Base-by-base conservation (phyloP, 352 stramenopile species). In the Globisporangium paddicum region DNA sequence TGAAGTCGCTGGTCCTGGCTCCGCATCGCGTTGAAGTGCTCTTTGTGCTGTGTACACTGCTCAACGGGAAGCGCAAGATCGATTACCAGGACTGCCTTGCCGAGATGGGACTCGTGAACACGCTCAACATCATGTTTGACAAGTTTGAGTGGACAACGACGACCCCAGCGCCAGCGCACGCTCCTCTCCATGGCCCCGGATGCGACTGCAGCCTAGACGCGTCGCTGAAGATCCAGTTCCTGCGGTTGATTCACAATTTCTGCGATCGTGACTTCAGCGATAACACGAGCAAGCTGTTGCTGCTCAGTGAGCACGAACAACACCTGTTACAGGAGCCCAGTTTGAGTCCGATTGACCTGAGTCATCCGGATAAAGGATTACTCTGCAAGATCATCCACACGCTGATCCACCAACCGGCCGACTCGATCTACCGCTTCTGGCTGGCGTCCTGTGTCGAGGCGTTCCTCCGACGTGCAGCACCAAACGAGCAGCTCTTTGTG, bases 391-490 rank as follows among this genome's bases (percentile, higher is more conserved):
- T 96, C 50, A 90, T 98, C 45, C 47, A 82, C 13, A 87, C 88
- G 19, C 81, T 98, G 46, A 89, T 97, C 40, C 63, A 83, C 23
- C 94, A 99, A 64, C 82, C 89, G 8, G 76, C 87, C 16, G 92
- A 98, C 52, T 98, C 93, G 10, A 94, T 96, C 41, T 98, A 99
- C 58, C 82, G 92, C 16, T 98, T 98, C 64, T 99, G 96, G 96
- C 60, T 99, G 34, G 89, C 95, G 2, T 98, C 89, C n/a, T 98
- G 95, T 61, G 81, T 98, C 8, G 95, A 99, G 74, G 94, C 94
- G 21, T 98, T 97, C 73, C 68, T 99, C 10, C 81, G 96, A 16
- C 92, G 93, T 23, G 76, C 86, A 11, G 74, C 76, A 11, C 73
- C 86, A 5, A 82, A 71, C 35, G 93, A 98, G 59, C 92, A 98